A percentile compares a stretch with the other conserved stretches of the same genome.
These are phyloP conservation scores for Pleurostoma richardsiae DNA, from an alignment of 2,329 filamentous ascomycete species.

Conservation along the genomic window DNA sequence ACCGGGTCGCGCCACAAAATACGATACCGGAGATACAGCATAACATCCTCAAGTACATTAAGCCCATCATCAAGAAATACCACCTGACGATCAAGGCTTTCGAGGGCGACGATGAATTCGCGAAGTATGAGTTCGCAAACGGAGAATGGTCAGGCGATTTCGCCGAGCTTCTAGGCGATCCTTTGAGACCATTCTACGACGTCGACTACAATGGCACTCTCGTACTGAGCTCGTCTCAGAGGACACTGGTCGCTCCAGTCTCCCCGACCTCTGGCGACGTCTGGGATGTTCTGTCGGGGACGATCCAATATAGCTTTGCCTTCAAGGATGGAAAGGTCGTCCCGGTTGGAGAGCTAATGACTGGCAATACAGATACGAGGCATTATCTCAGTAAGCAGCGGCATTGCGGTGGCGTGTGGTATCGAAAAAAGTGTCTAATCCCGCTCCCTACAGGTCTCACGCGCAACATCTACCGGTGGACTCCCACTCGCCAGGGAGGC, in stretches of 20 bases:
- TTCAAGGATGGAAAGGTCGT: conserved; percentile 27
- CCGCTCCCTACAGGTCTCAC: conserved; percentile 18
- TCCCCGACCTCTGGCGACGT: conserved; percentile 22
- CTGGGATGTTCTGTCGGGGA: conserved; percentile 22
- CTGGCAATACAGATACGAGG: conserved; percentile 29
- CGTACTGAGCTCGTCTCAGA: conserved; percentile 23
- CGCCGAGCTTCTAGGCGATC: conserved; percentile 10
- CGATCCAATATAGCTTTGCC: conserved; percentile 21
- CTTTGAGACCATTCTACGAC: conserved; percentile 23
- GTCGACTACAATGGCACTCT: conserved; percentile 35
- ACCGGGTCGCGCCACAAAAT: conserved; percentile 52
- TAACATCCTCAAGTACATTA: conserved; percentile 38
- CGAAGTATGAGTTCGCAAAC: neutral
- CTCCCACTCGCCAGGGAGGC: conserved; percentile 25
- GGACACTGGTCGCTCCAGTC: conserved; percentile 26
- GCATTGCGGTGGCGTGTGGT: neutral
- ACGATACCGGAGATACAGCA: conserved; percentile 37
- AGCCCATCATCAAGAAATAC: conserved; percentile 40
- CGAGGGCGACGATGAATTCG: conserved; percentile 23
- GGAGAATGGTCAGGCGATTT: conserved; percentile 1
- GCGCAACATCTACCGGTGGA: conserved; percentile 31
- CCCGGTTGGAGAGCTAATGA: conserved; percentile 29
- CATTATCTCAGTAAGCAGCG: conserved; percentile 19
- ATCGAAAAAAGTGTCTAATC: neutral
- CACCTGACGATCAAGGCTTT: conserved; percentile 43